These are phyloP conservation scores for Aquilaria yunnanensis DNA, from an alignment of 345 rosid species.

Conservation along the genomic window DNA sequence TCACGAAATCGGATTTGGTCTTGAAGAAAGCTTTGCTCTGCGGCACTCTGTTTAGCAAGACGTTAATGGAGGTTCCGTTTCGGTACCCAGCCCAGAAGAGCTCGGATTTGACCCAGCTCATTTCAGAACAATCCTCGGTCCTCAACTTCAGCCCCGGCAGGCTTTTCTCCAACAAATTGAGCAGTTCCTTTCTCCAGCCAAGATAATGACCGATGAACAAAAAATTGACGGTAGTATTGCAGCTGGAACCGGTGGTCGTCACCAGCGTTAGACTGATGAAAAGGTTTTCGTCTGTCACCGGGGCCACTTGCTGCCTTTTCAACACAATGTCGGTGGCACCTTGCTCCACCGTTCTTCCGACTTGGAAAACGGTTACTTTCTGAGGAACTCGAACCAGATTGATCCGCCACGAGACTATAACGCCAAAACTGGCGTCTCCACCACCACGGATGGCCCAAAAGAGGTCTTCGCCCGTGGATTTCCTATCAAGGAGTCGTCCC, in stretches of 20 bases:
- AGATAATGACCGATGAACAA: conserved; percentile 4
- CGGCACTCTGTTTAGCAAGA: background rate
- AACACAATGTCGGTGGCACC: conserved; percentile 12
- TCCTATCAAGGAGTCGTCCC: conserved; percentile 12
- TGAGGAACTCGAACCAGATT: conserved; percentile 15
- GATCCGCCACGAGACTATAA: conserved; percentile 19
- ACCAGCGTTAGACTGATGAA: conserved; percentile 8
- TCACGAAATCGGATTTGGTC: conserved; percentile 5
- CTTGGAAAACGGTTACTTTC: conserved; percentile 7
- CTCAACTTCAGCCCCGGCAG: conserved; percentile 1
- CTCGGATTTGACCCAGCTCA: conserved; percentile 5
- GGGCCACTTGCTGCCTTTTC: conserved; percentile 14
- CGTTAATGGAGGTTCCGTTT: background rate
- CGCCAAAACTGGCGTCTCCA: conserved; percentile 18
- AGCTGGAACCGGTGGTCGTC: background rate
- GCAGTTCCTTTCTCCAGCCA: background rate
- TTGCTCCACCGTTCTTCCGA: conserved; percentile 2
- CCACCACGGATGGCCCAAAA: conserved; percentile 21
- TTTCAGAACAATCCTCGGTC: background rate
- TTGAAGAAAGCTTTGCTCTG: background rate
- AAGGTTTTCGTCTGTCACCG: conserved; percentile 2
- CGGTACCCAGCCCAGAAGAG: background rate
- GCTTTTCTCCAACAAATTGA: background rate
- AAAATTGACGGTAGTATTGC: background rate
- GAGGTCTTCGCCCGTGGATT: conserved; percentile 18